phyloP scores from a whole-genome alignment of 2,329 filamentous ascomycete genomes.

The Sphaceloma murrayae region DNA sequence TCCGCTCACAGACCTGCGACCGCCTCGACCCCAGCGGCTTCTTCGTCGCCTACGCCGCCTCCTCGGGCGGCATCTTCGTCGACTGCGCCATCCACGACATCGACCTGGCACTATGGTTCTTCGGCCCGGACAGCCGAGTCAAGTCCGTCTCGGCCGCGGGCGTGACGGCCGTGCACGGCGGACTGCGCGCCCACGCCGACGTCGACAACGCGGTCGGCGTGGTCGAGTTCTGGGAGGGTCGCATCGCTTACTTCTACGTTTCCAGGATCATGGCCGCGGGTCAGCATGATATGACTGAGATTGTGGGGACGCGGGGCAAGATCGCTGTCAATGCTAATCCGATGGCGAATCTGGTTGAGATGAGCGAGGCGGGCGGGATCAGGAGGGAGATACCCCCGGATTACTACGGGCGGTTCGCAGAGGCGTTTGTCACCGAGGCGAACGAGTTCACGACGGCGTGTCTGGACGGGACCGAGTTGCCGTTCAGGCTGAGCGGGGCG shows the following conservation, averaged over 20 bases:
- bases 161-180: conserved; percentile 51
- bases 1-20: conserved; percentile 59
- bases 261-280: conserved; percentile 59
- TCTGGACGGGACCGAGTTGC: conserved; percentile 46
- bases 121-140: conserved; percentile 44
- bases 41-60: conserved; percentile 58
- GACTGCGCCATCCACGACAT: conserved; percentile 65
- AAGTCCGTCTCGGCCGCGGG: conserved; percentile 50
- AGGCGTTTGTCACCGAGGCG: conserved; percentile 54
- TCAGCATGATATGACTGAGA: conserved; percentile 57
- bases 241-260: conserved; percentile 55
- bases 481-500: conserved; percentile 48
- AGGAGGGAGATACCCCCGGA: conserved; percentile 50
- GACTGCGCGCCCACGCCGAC: conserved; percentile 48
- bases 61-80: conserved; percentile 59
- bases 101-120: conserved; percentile 55
- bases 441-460: conserved; percentile 53
- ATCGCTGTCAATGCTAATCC: conserved; percentile 53
- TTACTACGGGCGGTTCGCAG: conserved; percentile 54
- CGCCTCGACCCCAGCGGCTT: conserved; percentile 56
- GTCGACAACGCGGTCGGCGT: conserved; percentile 55
- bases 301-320: conserved; percentile 58
- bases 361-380: conserved; percentile 46
- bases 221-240: conserved; percentile 55
- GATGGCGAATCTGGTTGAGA: conserved; percentile 44